Evolutionary conservation across 176 grass and related monocot species (phyloP), one percentile per base, ranked within the genome.

Genomic region (Phragmites australis): DNA sequence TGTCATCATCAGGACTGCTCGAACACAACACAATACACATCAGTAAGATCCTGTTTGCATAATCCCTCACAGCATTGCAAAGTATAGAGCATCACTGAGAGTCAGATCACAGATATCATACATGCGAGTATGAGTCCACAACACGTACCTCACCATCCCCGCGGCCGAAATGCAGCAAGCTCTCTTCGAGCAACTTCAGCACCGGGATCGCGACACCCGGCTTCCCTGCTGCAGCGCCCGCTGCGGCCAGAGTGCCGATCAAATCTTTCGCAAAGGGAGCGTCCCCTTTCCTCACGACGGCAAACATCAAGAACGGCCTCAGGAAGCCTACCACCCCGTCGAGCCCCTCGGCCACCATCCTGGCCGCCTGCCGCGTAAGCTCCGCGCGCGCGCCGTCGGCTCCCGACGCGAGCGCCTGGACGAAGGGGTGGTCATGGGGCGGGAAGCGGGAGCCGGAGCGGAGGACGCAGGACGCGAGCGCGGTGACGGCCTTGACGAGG

Each of bases 351-450:
- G 75, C 47, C 9, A 91, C 82, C 84, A 91, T 82, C 77, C 87
- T 48, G 30, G 85, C 73, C 39, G 79, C 88, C 75, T 94, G 86
- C 60, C 87, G 65, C 69, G 53, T 31, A 9, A 94, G 67, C 89
- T 94, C 92, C 40, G 60, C 44, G 21, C 78, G 66, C 47, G 45
- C 32, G 18, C 81, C 89, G 53, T 59, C 80, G 56, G 72, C 80
- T 19, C 80, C 82, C 6, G 84, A 82, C 29, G 83, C 74, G 26
- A 91, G 67, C 17, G 75, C 86, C 84, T 91, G 87, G 68, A 94
- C 68, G 55, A 94, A 94, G 1, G 92, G 92, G 61, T 91, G 92
- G 60, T 91, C 74, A 32, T 84, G 48, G 30, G 87, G 81, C 11
- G 54, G 83, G 83, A 80, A 79, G 58, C 76, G 63, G 23, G 87